Evolutionary conservation across 2,329 filamentous ascomycete species (phyloP).

Genomic region (Magnaporthales sp.): DNA sequence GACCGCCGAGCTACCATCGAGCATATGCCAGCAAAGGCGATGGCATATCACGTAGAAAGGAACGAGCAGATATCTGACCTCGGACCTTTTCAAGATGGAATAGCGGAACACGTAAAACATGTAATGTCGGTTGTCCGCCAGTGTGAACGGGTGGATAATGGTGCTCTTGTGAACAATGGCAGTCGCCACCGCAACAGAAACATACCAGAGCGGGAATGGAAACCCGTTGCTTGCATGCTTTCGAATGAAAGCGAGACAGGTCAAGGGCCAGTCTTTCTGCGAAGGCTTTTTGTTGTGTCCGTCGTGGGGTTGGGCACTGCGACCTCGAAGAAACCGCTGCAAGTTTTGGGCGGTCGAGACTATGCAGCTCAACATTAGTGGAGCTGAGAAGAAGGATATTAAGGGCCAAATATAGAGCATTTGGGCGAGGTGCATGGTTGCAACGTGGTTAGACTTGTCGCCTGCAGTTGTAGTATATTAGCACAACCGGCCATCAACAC

Average conservation of each 20-base stretch:
- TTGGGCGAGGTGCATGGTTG: constrained; percentile 80
- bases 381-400: constrained; percentile 80
- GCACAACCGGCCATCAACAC: not conserved
- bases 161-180: constrained; percentile 71
- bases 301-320: not conserved
- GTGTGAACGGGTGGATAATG: constrained; percentile 87
- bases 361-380: constrained; percentile 52
- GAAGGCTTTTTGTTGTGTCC: not conserved
- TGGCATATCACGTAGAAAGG: constrained; percentile 62
- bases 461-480: constrained; percentile 35
- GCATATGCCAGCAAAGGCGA: constrained; percentile 57
- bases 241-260: not conserved
- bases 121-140: constrained; percentile 95
- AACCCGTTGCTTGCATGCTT: not conserved
- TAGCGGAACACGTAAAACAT: constrained; percentile 94
- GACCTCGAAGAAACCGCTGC: not conserved
- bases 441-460: constrained; percentile 90
- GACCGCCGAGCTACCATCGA: constrained; percentile 28
- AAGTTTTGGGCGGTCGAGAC: constrained; percentile 21
- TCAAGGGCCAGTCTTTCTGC: not conserved
- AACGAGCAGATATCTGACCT: constrained; percentile 58
- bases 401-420: constrained; percentile 95
- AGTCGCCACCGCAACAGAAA: not conserved
- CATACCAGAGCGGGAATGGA: not conserved
- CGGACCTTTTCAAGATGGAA: constrained; percentile 57